A percentile compares a stretch with the other conserved stretches of the same genome.
These are phyloP conservation scores for Amanita pseudoporphyria DNA, from an alignment of 768 basidiomycete species.

Conservation along the genomic window DNA sequence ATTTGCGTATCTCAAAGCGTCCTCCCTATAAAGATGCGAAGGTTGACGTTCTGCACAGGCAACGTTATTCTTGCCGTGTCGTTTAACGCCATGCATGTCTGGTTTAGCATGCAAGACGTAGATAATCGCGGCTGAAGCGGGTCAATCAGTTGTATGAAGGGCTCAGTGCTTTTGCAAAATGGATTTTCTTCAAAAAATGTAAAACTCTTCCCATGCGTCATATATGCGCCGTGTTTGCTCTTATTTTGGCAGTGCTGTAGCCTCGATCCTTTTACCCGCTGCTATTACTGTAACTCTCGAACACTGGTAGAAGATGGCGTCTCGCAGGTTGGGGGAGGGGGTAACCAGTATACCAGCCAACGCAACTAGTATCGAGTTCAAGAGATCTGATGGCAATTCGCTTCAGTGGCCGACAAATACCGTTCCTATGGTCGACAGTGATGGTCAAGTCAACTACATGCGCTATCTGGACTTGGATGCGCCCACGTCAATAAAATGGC, in stretches of 20 bases:
- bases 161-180: no score
- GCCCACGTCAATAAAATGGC: conserved; percentile 48
- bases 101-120: conserved; percentile 38
- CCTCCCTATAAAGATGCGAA: conserved; percentile 24
- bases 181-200: not conserved
- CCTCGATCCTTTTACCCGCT: not conserved
- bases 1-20: conserved; percentile 41
- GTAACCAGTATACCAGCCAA: conserved; percentile 34
- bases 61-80: conserved; percentile 43
- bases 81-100: conserved; percentile 59
- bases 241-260: not conserved
- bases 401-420: conserved; percentile 50
- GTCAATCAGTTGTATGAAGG: no score
- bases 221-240: not conserved
- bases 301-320: conserved; percentile 14
- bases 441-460: conserved; percentile 69
- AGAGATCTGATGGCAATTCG: conserved; percentile 48
- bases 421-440: conserved; percentile 38
- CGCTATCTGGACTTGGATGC: conserved; percentile 42
- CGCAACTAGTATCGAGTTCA: conserved; percentile 48
- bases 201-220: not conserved
- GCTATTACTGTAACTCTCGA: not conserved
- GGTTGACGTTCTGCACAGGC: conserved; percentile 53
- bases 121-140: conserved; percentile 46
- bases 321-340: conserved; percentile 19